These are phyloP conservation scores for Massariosphaeria phaeospora DNA, from an alignment of 495 filamentous ascomycete genomes.

Conservation along the genomic window DNA sequence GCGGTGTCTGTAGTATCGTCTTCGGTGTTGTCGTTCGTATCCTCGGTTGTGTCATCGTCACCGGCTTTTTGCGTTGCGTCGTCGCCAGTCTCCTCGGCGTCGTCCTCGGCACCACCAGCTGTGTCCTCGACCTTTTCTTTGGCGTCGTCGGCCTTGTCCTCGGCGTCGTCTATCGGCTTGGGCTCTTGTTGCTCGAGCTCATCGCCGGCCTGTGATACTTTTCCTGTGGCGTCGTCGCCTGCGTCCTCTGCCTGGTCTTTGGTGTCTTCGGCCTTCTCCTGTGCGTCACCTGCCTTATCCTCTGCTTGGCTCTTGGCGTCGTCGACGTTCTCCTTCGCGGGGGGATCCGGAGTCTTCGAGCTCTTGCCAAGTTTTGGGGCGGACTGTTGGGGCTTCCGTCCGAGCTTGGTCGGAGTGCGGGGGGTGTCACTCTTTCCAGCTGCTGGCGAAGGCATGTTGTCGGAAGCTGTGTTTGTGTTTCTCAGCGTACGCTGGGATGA, in stretches of 20 bases:
- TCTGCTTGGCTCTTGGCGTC: conserved; percentile 38
- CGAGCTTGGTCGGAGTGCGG: conserved; percentile 49
- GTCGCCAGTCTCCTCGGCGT: conserved; percentile 35
- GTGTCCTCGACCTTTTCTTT: conserved; percentile 36
- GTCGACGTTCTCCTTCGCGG: conserved; percentile 33
- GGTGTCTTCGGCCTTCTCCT: conserved; percentile 30
- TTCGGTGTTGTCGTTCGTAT: conserved; percentile 23
- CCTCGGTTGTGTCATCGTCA: conserved; percentile 38
- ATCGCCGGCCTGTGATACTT: conserved; percentile 36
- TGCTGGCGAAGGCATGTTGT: conserved; percentile 47
- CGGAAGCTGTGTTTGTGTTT: conserved; percentile 17
- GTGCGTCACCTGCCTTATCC: conserved; percentile 28
- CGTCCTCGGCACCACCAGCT: conserved; percentile 21
- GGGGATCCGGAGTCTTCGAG: conserved; percentile 27
- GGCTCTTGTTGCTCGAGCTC: conserved; percentile 38
- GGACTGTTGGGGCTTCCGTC: conserved; percentile 44
- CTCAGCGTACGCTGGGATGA: conserved; percentile 23
- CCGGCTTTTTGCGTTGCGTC: conserved; percentile 38
- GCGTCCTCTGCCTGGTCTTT: conserved; percentile 29
- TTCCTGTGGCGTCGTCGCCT: conserved; percentile 30
- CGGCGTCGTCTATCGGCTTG: conserved; percentile 39
- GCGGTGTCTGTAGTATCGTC: conserved; percentile 29
- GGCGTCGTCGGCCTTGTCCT: conserved; percentile 31
- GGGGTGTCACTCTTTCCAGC: conserved; percentile 45
- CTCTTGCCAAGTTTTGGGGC: conserved; percentile 43